phyloP scores from a whole-genome alignment of 2,329 filamentous ascomycete species.

The Byssothecium circinans region DNA sequence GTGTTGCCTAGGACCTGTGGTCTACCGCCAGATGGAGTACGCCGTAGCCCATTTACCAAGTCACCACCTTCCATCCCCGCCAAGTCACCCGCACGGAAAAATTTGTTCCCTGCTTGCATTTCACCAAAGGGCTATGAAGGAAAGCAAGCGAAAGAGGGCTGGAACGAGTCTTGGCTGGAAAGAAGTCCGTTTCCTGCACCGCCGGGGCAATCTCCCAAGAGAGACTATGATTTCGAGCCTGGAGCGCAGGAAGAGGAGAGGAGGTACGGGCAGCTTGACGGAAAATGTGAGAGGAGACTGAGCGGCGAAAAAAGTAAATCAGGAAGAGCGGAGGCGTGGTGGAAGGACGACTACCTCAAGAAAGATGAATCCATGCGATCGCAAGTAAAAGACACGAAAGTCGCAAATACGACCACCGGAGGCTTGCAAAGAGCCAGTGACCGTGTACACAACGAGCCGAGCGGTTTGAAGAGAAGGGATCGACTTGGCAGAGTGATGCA shows the following conservation, averaged over 20 bases:
- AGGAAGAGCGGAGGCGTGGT: background rate
- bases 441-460: background rate
- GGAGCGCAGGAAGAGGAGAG: constrained; percentile 5
- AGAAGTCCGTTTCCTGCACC: constrained; percentile 6
- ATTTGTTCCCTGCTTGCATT: background rate
- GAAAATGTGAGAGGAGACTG: background rate
- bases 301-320: background rate
- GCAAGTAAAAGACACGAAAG: background rate
- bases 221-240: constrained; percentile 5
- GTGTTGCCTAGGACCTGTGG: background rate
- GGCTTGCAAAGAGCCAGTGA: too few species aligned
- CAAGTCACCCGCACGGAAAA: background rate
- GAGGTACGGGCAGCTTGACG: background rate
- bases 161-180: too few species aligned
- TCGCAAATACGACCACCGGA: too few species aligned
- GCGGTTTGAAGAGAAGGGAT: background rate
- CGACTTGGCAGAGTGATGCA: background rate
- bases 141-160: background rate
- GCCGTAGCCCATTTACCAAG: background rate
- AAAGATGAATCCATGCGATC: too few species aligned
- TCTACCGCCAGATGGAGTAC: background rate
- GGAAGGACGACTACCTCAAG: background rate
- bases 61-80: background rate
- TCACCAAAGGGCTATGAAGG: background rate
- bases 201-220: background rate